Percentiles rank a stretch among this genome's conserved stretches.
Conservation (phyloP, 176 grass and related monocot species). For the Panicum miliaceum region DNA sequence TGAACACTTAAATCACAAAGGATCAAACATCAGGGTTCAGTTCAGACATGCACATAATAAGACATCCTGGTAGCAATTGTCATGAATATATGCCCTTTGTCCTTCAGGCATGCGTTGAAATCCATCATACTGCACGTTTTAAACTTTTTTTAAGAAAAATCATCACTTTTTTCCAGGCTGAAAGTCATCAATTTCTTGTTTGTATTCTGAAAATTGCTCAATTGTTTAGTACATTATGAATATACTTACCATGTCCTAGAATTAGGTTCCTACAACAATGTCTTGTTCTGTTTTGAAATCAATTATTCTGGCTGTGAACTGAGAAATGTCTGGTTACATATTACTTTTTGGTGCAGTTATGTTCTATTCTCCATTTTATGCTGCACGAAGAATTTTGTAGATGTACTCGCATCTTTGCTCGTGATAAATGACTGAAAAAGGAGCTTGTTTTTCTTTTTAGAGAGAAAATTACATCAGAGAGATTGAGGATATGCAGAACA, state of each 20-base stretch:
- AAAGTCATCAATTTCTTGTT: conserved; percentile 14
- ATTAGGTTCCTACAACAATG: not conserved
- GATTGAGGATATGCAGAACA: conserved; percentile 82
- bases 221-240: not conserved
- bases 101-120: conserved; percentile 4
- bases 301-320: conserved; percentile 1
- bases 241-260: not conserved
- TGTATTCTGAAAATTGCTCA: not conserved
- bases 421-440: conserved; percentile 31
- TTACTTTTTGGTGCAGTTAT: not conserved
- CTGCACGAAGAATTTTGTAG: not conserved
- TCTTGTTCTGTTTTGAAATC: not conserved
- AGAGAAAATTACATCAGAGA: conserved; percentile 70
- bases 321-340: not conserved
- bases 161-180: not conserved
- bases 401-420: not conserved
- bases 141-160: not conserved
- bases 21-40: not conserved
- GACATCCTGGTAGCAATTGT: not conserved
- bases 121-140: not conserved
- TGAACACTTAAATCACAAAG: not conserved
- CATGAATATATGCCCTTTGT: not conserved
- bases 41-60: conserved; percentile 1
- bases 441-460: conserved; percentile 45
- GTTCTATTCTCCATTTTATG: not conserved